Percentiles rank a stretch among this genome's conserved stretches.
These are phyloP conservation scores for Sordariomycetes sp. DNA, from an alignment of 2,329 filamentous ascomycete genomes.

Conservation along the genomic window DNA sequence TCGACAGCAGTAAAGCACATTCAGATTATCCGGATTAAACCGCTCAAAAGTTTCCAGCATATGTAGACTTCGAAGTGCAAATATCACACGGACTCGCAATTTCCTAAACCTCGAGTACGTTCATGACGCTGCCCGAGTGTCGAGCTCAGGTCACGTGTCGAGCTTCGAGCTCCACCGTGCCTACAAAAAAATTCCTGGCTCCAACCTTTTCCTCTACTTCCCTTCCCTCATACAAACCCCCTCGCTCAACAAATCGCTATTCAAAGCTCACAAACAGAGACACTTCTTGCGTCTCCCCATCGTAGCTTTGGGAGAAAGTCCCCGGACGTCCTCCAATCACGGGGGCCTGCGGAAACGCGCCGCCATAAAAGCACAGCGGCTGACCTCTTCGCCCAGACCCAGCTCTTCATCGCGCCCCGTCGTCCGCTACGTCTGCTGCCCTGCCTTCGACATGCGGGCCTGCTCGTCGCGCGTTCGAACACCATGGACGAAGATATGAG, in stretches of 20 bases:
- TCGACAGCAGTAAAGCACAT: too few species aligned
- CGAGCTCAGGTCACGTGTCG: too few species aligned
- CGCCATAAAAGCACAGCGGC: conserved; percentile 99
- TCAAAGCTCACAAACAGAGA: conserved; percentile 96
- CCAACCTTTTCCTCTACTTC: conserved; percentile 2
- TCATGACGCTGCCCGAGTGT: too few species aligned
- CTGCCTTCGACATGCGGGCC: conserved; percentile 17
- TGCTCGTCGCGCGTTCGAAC: conserved; percentile 26
- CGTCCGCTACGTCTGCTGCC: conserved; percentile 36
- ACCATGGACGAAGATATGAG: conserved; percentile 84
- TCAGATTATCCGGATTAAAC: too few species aligned
- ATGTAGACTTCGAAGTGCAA: too few species aligned
- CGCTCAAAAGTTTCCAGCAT: too few species aligned
- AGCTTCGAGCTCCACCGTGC: too few species aligned
- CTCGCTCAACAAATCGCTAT: conserved; percentile 99
- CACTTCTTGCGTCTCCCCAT: conserved; percentile 13
- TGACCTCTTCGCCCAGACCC: conserved; percentile 56
- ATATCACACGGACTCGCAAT: too few species aligned
- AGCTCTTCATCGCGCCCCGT: conserved; percentile 29
- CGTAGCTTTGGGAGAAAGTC: conserved; percentile 99
- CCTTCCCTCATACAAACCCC: conserved; percentile 41
- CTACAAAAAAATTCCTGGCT: conserved; percentile 1
- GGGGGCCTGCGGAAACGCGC: conserved; percentile 82
- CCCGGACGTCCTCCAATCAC: conserved; percentile 67
- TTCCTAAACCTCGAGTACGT: too few species aligned